Percentiles rank a stretch among this genome's conserved stretches.
Conservation (phyloP, 805 yeast genomes). For the Yarrowia sp. region DNA sequence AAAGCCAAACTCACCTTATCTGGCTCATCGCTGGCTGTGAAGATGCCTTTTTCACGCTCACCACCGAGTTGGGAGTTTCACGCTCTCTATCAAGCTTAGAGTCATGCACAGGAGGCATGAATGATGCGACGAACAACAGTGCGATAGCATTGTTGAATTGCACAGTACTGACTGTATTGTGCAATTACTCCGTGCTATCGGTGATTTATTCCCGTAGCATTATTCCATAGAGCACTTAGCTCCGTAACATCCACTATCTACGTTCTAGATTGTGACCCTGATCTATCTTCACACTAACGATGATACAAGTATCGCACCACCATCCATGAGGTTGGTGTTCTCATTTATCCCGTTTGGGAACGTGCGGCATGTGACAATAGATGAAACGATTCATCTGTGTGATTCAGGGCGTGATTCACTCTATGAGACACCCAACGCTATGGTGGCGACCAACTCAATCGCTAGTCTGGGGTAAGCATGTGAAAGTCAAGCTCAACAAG, state of each 20-base stretch:
- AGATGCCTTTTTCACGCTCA: background rate
- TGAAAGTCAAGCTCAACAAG: background rate
- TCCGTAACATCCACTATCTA: too few relatives aligned
- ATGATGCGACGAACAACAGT: background rate
- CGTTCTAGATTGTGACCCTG: too few relatives aligned
- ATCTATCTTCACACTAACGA: too few relatives aligned
- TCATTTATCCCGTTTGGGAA: too few relatives aligned
- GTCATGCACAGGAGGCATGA: background rate
- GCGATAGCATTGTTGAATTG: too few relatives aligned
- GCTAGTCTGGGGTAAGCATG: conserved; percentile 4
- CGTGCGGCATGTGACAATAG: background rate
- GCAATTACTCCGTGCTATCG: background rate
- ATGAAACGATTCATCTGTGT: background rate
- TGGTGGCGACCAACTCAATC: conserved; percentile 15
- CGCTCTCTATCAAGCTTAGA: conserved; percentile 10
- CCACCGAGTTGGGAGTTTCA: background rate
- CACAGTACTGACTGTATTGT: background rate
- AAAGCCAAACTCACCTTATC: background rate
- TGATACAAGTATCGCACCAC: too few relatives aligned
- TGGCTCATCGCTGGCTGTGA: background rate
- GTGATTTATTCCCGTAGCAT: background rate
- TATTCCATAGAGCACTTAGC: background rate
- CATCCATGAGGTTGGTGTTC: too few relatives aligned
- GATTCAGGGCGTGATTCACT: conserved; percentile 18
- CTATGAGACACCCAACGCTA: background rate